Evolutionary conservation across 192 early-diverging fungal genomes (phyloP), one percentile per base, ranked within the genome.

Genomic region (Chytriomyces sp.): DNA sequence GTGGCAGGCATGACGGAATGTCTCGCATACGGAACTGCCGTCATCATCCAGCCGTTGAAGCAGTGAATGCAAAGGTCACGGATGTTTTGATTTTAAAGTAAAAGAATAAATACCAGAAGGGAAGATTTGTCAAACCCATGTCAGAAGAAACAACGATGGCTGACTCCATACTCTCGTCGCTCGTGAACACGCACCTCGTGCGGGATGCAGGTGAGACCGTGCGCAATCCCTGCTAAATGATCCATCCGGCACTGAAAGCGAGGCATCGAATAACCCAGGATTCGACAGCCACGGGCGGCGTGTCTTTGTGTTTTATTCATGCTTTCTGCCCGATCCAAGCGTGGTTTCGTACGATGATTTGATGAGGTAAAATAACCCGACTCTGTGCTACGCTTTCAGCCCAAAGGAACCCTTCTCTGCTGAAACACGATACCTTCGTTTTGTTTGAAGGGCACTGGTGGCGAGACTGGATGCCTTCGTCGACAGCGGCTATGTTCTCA

Each of bases 401-500:
- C 8, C 3, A 20, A 13, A n/a, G 11, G 74, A 18, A 9, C 43
- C 69, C 64, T 5, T 20, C 18, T 10, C 10, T 77, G 10, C 9
- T 47, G 18, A n/a, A n/a, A n/a, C 57, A 45, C 20, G 45, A 23
- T 77, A n/a, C 48, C 16, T 5, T 2, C 13, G 3, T 13, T 60
- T n/a, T 11, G 0, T 13, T 68, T 18, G 59, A 8, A 83, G 80
- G 64, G 62, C 87, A 64, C 85, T 91, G 66, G 59, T 93, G 35
- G 80, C 82, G 61, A 87, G 89, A 50, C 82, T 94, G 45, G 90
- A 95, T 67, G 84, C 92, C 53, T 92, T 94, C 84, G 96, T 96
- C 11, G 93, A 96, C 79, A 94, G 86, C 71, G 95, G 95, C 78
- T 98, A 98, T 79, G 91, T 93, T 13, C 82, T 98, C 16, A 93